Evolutionary conservation across 2,329 filamentous ascomycete species (phyloP).

Genomic region (Arachnopeziza araneosa): DNA sequence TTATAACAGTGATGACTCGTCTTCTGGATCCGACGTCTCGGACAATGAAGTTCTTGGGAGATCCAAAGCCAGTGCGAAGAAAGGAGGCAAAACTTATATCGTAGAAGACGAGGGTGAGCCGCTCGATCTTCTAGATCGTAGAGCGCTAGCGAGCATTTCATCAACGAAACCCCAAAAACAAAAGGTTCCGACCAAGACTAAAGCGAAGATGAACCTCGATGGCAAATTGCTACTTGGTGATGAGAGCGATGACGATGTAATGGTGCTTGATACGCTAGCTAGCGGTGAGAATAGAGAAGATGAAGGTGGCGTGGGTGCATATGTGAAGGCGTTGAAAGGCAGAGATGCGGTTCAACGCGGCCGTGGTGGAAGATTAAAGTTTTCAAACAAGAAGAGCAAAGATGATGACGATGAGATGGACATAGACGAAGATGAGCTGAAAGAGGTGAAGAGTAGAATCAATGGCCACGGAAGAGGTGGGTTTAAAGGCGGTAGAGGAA

Average conservation of each 20-base stretch:
- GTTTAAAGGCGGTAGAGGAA: conserved; percentile 28
- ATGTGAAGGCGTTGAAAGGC: conserved; percentile 64
- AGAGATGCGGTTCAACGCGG: conserved; percentile 61
- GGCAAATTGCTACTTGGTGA: conserved; percentile 73
- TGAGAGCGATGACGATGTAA: conserved; percentile 49
- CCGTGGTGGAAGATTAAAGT: conserved; percentile 64
- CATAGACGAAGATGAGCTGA: conserved; percentile 42
- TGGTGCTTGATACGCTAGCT: conserved; percentile 56
- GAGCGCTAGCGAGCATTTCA: conserved; percentile 87
- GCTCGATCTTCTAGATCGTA: conserved; percentile 84
- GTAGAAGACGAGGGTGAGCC: conserved; percentile 93
- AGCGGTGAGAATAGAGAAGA: conserved; percentile 35
- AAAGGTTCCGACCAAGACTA: conserved; percentile 44
- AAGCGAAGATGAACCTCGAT: conserved; percentile 67
- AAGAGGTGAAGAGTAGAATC: conserved; percentile 45
- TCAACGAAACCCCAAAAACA: conserved; percentile 73
- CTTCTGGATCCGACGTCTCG: conserved; percentile 57
- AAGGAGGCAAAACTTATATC: conserved; percentile 73
- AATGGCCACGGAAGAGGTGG: conserved; percentile 26
- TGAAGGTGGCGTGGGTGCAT: conserved; percentile 58
- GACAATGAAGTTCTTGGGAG: conserved; percentile 51
- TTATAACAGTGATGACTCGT: conserved; percentile 52
- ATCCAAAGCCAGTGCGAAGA: conserved; percentile 44
- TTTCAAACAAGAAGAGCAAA: conserved; percentile 58
- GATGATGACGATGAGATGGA: conserved; percentile 46